Evolutionary conservation across 2,329 filamentous ascomycete species (phyloP), one percentile per base, ranked within the genome.

Genomic region (Albophoma yamanashiensis): DNA sequence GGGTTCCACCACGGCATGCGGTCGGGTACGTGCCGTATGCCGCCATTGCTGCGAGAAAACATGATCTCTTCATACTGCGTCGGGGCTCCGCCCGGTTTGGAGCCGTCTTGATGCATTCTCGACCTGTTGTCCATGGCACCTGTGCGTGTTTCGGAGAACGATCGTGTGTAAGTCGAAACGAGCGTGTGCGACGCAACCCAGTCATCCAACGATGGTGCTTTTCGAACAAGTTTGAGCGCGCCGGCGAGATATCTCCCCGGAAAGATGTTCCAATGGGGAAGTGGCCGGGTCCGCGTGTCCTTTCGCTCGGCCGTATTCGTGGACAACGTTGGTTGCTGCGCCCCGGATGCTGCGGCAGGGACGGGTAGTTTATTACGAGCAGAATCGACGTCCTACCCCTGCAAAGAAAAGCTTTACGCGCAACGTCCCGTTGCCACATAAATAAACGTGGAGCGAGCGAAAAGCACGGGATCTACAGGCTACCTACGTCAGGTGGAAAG

Each of bases 1-100:
- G 79, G 77, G 62, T 84, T 75, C 69, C 78, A 83, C 70, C 69
- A 73, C 9, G 73, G 70, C 62, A 67, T 69, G 36, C 62, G 65
- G 7, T 70, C 62, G 20, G 66, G 64, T 20, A 65, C 66, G 27
- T 60, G 66, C 4, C 63, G 66, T 25, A 67, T 31, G 60, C 62
- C 62, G 55, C 65, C 61, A 34, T 63, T 63, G 36, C 61, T 58
- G 2, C 64, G 60, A 42, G 62, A 55, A 22, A 69, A 63, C 56
- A 66, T 57, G 55, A 71, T 64, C 55, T 73, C 69, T 27, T 73
- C 68, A 59, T 72, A 71, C 22, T 61, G 58, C 1, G 65, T 65
- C 2, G 68, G 65, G 17, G 61, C n/a, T 22, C 67, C 68, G 56
- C 64, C 67, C n/a, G 68, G 60, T 50, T 66, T 69, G 11, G 64